Base-by-base conservation (phyloP, 2,329 filamentous ascomycete genomes). In the Gnomoniopsis sp. region DNA sequence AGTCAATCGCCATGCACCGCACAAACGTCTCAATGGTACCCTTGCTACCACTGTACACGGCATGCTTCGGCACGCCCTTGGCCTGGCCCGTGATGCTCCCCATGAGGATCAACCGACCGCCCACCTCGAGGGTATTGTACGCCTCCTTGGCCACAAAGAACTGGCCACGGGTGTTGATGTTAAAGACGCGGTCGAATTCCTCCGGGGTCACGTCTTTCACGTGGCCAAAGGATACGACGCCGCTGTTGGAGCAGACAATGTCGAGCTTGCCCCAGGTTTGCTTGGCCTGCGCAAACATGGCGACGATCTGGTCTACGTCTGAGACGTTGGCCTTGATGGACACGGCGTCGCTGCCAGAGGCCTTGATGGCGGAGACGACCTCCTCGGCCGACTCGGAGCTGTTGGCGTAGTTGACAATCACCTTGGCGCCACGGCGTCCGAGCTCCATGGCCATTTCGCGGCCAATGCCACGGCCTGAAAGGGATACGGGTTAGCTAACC, bases 11-110 rank as follows among this genome's bases (percentile, higher is more conserved):
- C 74, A 91, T 88, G 66, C 83, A 86, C 71, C 89, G 87, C 65
- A 89, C 87, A 73, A 91, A 90, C 12, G 87, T 88, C 74, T 91
- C 89, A 61, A 91, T 87, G 41, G 89, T 85, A 66, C 88, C 89
- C 79, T 92, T 92, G 72, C 80, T 85, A 15, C 85, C 88, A 22
- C 88, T 88, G 79, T 92, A 92, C 50, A 92, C 79, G 15, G 86
- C 80, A 71, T 91, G 88, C 68, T 86, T 84, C 61, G 86, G 86
- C 19, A 91, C 87, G 51, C 83, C 87, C 70, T 85, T 82, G 58
- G 74, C 88, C 77, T 88, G 73, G 70, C 88, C 73, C 0, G 87
- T 88, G 71, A 90, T 90, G 59, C 83, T 88, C 33, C 82, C 84
- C 85, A 89, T 91, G 30, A 92, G 78, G 72, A 92, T 88, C 65